A percentile compares a stretch with the other conserved stretches of the same genome.
Conservation (phyloP, 2,329 filamentous ascomycete genomes). For the Pleomassaria siparia region DNA sequence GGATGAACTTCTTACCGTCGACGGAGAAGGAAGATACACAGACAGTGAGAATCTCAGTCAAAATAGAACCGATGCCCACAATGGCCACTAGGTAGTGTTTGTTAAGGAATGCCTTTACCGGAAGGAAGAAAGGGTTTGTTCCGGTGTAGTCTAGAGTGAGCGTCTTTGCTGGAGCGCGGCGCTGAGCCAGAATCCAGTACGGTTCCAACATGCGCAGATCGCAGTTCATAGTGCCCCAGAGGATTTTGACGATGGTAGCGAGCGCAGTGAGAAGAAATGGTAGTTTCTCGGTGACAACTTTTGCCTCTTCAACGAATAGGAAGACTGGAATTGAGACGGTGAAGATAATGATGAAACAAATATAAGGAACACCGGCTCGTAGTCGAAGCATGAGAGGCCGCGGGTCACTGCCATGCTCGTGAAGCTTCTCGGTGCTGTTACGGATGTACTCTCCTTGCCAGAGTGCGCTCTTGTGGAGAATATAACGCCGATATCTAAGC, state of each 20-base stretch:
- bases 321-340: constrained; percentile 61
- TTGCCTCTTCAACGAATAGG: constrained; percentile 59
- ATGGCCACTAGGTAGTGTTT: constrained; percentile 66
- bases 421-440: constrained; percentile 51
- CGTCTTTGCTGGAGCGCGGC: constrained; percentile 65
- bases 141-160: constrained; percentile 74
- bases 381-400: constrained; percentile 70
- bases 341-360: constrained; percentile 60
- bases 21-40: constrained; percentile 68
- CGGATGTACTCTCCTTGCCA: constrained; percentile 62
- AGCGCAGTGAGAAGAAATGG: constrained; percentile 68
- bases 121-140: constrained; percentile 67
- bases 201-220: constrained; percentile 73
- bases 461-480: constrained; percentile 69
- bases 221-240: constrained; percentile 69
- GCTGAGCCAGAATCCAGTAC: constrained; percentile 68
- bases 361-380: constrained; percentile 61
- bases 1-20: constrained; percentile 62
- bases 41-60: constrained; percentile 73
- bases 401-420: constrained; percentile 52
- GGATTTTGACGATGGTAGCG: constrained; percentile 67
- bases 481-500: constrained; percentile 67
- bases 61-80: constrained; percentile 69
- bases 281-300: constrained; percentile 60
- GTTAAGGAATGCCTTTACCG: constrained; percentile 63